Percentiles rank a stretch among this genome's conserved stretches.
Evolutionary conservation across 1,284 basidiomycete genomes (phyloP).

Genomic region (Neotropicomus parvogracilis): DNA sequence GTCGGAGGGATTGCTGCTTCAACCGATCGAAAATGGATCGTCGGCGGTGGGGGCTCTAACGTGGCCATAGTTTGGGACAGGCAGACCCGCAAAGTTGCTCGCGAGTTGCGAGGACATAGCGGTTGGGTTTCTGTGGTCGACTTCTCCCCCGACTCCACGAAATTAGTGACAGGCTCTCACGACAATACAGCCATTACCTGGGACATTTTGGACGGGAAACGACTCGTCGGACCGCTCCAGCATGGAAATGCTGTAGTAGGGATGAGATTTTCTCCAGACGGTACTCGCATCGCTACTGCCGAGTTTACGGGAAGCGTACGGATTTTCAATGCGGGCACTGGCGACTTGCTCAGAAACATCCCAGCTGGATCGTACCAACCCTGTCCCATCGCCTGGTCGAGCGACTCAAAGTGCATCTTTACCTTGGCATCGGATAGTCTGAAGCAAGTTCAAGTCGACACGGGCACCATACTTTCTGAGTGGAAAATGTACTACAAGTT

Average conservation of each 20-base stretch:
- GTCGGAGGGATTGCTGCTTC: not conserved
- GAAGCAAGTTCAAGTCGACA: not conserved
- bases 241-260: not conserved
- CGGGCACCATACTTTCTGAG: not conserved
- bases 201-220: too few relatives aligned
- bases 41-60: not conserved
- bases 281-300: not conserved
- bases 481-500: too few relatives aligned
- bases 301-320: not conserved
- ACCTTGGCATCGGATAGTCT: not conserved
- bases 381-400: not conserved
- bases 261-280: not conserved
- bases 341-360: not conserved
- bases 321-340: not conserved
- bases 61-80: not conserved
- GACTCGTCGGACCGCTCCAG: not conserved
- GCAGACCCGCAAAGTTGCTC: not conserved
- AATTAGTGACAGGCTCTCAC: not conserved
- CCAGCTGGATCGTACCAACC: not conserved
- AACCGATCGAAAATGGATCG: not conserved
- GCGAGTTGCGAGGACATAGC: not conserved
- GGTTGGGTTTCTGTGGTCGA: not conserved
- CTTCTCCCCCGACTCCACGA: not conserved
- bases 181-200: not conserved
- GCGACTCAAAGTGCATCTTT: not conserved